These are phyloP conservation scores for Annulohypoxylon bovei DNA, from an alignment of 495 filamentous ascomycete genomes.

Conservation along the genomic window DNA sequence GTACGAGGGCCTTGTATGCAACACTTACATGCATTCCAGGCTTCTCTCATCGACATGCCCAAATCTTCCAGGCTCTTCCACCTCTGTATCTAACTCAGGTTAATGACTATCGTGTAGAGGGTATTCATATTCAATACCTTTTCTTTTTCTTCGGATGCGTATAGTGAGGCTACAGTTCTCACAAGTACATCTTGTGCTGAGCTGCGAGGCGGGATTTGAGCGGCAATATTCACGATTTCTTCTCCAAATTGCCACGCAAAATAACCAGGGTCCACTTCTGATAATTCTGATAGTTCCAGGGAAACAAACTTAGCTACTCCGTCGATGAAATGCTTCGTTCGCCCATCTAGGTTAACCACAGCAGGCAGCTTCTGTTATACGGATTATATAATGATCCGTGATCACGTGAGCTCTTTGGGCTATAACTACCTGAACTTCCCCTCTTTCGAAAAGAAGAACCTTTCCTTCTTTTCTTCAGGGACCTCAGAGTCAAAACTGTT, in stretches of 20 bases:
- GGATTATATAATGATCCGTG: too few relatives aligned
- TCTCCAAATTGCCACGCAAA: not conserved
- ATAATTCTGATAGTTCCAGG: not conserved
- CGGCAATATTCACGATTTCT: not conserved
- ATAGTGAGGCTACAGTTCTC: not conserved
- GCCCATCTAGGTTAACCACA: too few relatives aligned
- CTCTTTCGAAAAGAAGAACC: too few relatives aligned
- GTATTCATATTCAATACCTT: not conserved
- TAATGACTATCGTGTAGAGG: not conserved
- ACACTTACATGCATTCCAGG: constrained; percentile 6
- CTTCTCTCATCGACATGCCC: not conserved
- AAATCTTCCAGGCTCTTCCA: not conserved
- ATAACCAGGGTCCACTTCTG: not conserved
- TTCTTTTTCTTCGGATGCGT: not conserved
- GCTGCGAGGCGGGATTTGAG: not conserved
- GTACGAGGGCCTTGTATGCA: not conserved
- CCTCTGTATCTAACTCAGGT: not conserved
- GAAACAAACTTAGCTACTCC: not conserved
- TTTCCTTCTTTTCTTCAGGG: too few relatives aligned
- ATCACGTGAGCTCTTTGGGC: too few relatives aligned
- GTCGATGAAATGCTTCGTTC: not conserved
- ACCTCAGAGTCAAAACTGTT: too few relatives aligned
- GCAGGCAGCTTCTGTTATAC: not conserved
- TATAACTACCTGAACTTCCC: too few relatives aligned
- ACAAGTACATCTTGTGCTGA: constrained; percentile 14